Conservation (phyloP, 2,329 filamentous ascomycete species). For the Rutstroemia sp. region DNA sequence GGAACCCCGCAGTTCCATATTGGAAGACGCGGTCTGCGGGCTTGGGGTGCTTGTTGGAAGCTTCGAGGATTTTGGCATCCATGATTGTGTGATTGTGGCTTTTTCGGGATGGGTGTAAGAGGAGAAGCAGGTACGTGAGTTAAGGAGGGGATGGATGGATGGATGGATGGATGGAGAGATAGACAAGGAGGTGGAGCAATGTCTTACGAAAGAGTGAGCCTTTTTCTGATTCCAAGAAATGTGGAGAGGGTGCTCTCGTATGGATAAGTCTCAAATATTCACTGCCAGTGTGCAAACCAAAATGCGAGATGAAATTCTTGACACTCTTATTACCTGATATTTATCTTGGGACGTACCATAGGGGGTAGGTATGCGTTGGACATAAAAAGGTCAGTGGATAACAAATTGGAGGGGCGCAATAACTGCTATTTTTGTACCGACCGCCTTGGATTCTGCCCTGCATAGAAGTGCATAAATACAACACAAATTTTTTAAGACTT, state of each 20-base stretch:
- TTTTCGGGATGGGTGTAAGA: background rate
- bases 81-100: constrained; percentile 32
- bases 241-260: background rate
- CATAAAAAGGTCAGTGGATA: constrained; percentile 1
- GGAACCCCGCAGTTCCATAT: constrained; percentile 62
- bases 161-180: background rate
- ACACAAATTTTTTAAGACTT: background rate
- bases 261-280: too few species aligned
- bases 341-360: constrained; percentile 1
- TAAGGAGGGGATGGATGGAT: background rate
- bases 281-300: background rate
- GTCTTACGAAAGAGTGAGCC: background rate
- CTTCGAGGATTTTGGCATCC: constrained; percentile 46
- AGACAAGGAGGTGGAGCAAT: background rate
- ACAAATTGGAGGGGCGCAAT: background rate
- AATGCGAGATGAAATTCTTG: background rate
- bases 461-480: background rate
- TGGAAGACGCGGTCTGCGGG: constrained; percentile 47
- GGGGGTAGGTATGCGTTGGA: constrained; percentile 7
- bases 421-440: background rate
- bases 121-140: too few species aligned
- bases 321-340: background rate
- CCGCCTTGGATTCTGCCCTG: background rate
- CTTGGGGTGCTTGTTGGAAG: constrained; percentile 56
- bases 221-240: background rate